Conservation (phyloP, 495 filamentous ascomycete genomes). For the Sporormia fimetaria region DNA sequence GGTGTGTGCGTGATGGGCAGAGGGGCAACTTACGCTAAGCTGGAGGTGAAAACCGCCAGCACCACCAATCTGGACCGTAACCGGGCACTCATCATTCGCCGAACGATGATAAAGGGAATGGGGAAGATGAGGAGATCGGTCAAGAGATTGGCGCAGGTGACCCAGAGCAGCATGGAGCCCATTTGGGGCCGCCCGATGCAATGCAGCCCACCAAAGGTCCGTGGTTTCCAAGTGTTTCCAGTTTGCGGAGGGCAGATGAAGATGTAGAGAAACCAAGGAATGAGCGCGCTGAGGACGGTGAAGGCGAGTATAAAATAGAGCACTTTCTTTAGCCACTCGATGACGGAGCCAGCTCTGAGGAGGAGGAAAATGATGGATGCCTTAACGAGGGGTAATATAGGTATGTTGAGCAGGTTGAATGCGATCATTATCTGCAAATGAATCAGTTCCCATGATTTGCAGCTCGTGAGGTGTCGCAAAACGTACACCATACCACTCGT, state of each 20-base stretch:
- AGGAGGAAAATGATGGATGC: conserved; percentile 20
- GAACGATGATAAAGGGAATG: conserved; percentile 23
- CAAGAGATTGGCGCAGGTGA: conserved; percentile 23
- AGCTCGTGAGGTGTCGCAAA: not conserved
- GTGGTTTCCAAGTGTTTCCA: conserved; percentile 21
- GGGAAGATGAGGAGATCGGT: conserved; percentile 24
- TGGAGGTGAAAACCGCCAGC: conserved; percentile 21
- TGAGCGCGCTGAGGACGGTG: conserved; percentile 15
- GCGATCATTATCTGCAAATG: conserved; percentile 14
- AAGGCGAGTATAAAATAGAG: conserved; percentile 22
- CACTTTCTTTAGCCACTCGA: conserved; percentile 20
- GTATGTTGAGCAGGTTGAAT: conserved; percentile 24
- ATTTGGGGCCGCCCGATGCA: conserved; percentile 20
- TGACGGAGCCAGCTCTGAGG: conserved; percentile 20
- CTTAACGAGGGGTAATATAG: conserved; percentile 22
- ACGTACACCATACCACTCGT: conserved; percentile 20
- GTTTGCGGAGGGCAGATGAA: conserved; percentile 23
- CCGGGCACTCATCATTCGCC: conserved; percentile 23
- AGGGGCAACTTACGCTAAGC: conserved; percentile 14
- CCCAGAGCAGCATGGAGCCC: conserved; percentile 23
- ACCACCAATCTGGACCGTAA: conserved; percentile 22
- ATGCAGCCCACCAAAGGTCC: conserved; percentile 20
- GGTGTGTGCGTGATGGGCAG: conserved; percentile 2
- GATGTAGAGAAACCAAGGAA: conserved; percentile 23
- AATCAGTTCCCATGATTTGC: conserved; percentile 3